phyloP scores from a whole-genome alignment of 2,329 filamentous ascomycete genomes.

The Trichoderma atrobrunneum region DNA sequence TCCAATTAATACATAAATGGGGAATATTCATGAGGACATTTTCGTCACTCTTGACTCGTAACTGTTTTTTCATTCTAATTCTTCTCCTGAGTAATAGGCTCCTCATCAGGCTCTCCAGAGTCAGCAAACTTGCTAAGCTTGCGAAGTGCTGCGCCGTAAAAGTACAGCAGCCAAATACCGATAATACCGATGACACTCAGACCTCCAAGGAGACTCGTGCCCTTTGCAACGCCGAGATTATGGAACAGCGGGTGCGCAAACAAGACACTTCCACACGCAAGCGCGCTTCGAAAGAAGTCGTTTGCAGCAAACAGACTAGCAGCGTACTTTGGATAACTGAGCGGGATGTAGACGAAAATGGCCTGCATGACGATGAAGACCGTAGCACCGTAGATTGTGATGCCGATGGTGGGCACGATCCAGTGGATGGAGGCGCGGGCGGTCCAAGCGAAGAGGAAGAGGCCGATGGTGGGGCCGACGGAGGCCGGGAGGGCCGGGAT shows the following conservation, averaged over 20 bases:
- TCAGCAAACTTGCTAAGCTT: constrained; percentile 56
- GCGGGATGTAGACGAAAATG: constrained; percentile 58
- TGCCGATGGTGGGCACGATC: constrained; percentile 56
- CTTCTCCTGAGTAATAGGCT: neutral
- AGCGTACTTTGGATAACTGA: constrained; percentile 55
- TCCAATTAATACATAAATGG: neutral
- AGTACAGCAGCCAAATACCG: constrained; percentile 60
- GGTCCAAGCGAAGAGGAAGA: constrained; percentile 62
- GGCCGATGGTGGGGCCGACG: constrained; percentile 54
- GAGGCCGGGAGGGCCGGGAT: constrained; percentile 53
- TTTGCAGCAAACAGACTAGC: constrained; percentile 60
- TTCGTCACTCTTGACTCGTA: neutral
- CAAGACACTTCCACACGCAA: constrained; percentile 59
- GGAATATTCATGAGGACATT: neutral
- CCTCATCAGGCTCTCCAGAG: neutral
- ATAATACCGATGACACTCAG: constrained; percentile 52
- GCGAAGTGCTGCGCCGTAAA: constrained; percentile 53
- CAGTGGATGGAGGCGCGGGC: constrained; percentile 50
- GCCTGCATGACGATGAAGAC: constrained; percentile 58
- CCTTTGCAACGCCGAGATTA: constrained; percentile 57
- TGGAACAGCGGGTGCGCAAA: constrained; percentile 59
- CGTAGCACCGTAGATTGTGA: constrained; percentile 50
- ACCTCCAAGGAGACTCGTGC: constrained; percentile 56
- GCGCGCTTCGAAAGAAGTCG: constrained; percentile 55
- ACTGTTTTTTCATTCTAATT: neutral